Evolutionary conservation across 768 basidiomycete species (phyloP).

Genomic region (Kwoniella sp.): DNA sequence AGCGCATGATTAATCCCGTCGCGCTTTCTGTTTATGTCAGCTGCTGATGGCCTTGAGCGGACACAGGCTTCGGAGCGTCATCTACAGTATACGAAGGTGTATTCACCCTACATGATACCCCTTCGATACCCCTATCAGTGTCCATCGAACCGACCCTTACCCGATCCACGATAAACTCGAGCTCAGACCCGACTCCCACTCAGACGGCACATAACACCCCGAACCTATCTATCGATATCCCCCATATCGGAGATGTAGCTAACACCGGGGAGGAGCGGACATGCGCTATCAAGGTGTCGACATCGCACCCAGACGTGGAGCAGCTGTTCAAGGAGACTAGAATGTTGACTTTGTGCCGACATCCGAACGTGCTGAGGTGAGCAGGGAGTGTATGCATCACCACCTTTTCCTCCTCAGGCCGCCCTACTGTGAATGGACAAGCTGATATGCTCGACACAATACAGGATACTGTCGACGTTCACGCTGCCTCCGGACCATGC

Average conservation of each 20-base stretch:
- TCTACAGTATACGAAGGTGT: conserved; percentile 83
- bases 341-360: conserved; percentile 37
- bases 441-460: not conserved
- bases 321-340: conserved; percentile 39
- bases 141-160: conserved; percentile 14
- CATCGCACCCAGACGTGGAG: conserved; percentile 66
- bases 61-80: conserved; percentile 82
- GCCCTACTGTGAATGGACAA: too few relatives aligned
- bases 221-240: conserved; percentile 3
- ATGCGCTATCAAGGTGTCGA: conserved; percentile 52
- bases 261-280: conserved; percentile 1
- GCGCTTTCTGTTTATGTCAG: not conserved
- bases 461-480: conserved; percentile 42
- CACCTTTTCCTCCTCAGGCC: too few relatives aligned
- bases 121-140: not conserved
- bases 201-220: not conserved
- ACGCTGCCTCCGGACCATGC: conserved; percentile 46
- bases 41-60: not conserved
- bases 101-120: conserved; percentile 60
- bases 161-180: conserved; percentile 6
- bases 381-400: not conserved
- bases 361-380: conserved; percentile 70
- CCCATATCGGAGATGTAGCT: not conserved
- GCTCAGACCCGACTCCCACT: not conserved
- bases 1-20: too few relatives aligned